These are phyloP conservation scores for Cercospora janseana DNA, from an alignment of 2,329 filamentous ascomycete genomes.

Conservation along the genomic window DNA sequence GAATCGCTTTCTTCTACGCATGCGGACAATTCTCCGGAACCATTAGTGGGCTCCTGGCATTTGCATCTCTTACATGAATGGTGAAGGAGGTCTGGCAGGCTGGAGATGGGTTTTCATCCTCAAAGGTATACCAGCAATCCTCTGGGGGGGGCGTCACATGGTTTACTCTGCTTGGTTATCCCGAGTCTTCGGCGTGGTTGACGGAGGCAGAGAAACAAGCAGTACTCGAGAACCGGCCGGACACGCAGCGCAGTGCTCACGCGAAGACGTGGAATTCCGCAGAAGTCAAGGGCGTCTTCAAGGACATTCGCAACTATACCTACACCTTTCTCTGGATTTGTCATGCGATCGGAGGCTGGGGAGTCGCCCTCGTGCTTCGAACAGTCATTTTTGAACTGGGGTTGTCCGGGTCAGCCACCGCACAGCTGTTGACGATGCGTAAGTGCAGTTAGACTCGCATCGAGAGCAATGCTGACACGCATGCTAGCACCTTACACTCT, in stretches of 20 bases:
- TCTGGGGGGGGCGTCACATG: slow-evolving; percentile 42
- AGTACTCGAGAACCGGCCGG: slow-evolving; percentile 23
- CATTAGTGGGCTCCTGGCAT: slow-evolving; percentile 49
- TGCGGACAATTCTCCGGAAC: slow-evolving; percentile 39
- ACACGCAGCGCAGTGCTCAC: slow-evolving; percentile 23
- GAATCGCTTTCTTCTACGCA: slow-evolving; percentile 40
- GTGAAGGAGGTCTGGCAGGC: slow-evolving; percentile 33
- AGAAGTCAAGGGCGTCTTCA: slow-evolving; percentile 24
- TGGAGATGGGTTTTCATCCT: slow-evolving; percentile 30
- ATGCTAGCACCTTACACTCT: slow-evolving; percentile 26
- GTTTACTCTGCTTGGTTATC: slow-evolving; percentile 58
- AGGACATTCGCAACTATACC: slow-evolving; percentile 23
- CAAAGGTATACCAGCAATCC: slow-evolving; percentile 33
- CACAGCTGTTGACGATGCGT: slow-evolving; percentile 44
- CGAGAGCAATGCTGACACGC: neutral
- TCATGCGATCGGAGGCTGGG: slow-evolving; percentile 39
- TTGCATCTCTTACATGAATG: slow-evolving; percentile 45
- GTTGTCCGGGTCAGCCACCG: slow-evolving; percentile 41
- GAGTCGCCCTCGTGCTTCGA: slow-evolving; percentile 39
- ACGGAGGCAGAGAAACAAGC: slow-evolving; percentile 39
- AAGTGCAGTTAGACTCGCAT: neutral
- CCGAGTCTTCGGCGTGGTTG: slow-evolving; percentile 56
- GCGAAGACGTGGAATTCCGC: slow-evolving; percentile 27
- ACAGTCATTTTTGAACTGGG: slow-evolving; percentile 47
- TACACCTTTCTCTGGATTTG: slow-evolving; percentile 31